Percentiles rank a stretch among this genome's conserved stretches.
Evolutionary conservation across 2,329 filamentous ascomycete species (phyloP).

Genomic region (Fusarium marasasianum): DNA sequence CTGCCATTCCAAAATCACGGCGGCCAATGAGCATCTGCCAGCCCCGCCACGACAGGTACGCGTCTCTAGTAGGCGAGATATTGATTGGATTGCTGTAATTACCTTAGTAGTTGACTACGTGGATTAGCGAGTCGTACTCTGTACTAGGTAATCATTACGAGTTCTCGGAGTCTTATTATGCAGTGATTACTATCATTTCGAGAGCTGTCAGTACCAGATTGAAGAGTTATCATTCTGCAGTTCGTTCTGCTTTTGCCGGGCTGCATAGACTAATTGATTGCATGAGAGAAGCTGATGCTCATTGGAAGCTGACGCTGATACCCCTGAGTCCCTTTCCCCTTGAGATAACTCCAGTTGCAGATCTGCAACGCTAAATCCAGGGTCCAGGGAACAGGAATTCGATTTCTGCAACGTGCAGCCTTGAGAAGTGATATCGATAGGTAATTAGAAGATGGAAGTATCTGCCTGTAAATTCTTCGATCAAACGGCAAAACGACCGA

Average conservation of each 20-base stretch:
- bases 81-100: constrained; percentile 13
- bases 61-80: constrained; percentile 27
- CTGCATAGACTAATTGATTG: constrained; percentile 12
- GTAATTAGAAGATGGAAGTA: not conserved
- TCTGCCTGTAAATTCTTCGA: not conserved
- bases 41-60: constrained; percentile 5
- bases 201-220: not conserved
- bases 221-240: not conserved
- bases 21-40: constrained; percentile 9
- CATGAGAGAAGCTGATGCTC: not conserved
- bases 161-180: not conserved
- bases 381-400: constrained; percentile 11
- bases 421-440: not conserved
- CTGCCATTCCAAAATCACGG: not conserved
- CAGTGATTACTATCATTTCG: not conserved
- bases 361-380: constrained; percentile 37
- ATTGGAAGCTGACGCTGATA: constrained; percentile 12
- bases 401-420: not conserved
- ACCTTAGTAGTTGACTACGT: not conserved
- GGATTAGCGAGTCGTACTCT: constrained; percentile 4
- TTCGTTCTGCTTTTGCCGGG: not conserved
- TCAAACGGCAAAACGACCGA: not conserved
- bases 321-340: constrained; percentile 26
- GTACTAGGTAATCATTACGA: not conserved
- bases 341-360: constrained; percentile 5